These are phyloP conservation scores for Russula emetica DNA, from an alignment of 768 basidiomycete genomes.

Conservation along the genomic window DNA sequence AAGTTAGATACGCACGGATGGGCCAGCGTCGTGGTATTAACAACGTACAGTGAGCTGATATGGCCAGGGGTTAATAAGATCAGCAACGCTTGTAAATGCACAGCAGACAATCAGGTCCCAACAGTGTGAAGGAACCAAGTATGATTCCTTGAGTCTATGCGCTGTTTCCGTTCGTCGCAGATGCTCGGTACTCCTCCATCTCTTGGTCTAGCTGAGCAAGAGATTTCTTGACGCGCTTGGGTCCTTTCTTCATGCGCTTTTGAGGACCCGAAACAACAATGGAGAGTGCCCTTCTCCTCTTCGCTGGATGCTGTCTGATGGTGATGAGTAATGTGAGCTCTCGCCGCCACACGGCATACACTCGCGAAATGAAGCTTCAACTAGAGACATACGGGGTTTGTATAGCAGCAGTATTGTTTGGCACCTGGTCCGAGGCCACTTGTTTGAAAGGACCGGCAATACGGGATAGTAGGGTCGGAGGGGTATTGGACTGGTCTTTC, in stretches of 20 bases:
- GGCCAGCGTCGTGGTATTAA: constrained; percentile 1
- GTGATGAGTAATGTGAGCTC: neutral
- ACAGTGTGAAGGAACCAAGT: constrained; percentile 1
- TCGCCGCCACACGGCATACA: constrained; percentile 1
- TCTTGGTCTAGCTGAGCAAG: constrained; percentile 66
- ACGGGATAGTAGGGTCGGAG: constrained; percentile 41
- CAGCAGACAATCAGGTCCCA: neutral
- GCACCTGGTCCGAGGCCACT: neutral
- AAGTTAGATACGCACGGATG: constrained; percentile 1
- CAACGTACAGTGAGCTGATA: neutral
- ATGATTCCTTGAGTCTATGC: neutral
- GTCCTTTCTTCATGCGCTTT: constrained; percentile 62
- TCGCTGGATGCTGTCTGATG: constrained; percentile 16
- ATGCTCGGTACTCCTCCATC: constrained; percentile 73
- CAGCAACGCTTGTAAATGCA: constrained; percentile 10
- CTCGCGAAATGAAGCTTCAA: neutral
- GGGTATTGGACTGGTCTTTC: constrained; percentile 29
- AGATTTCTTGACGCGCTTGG: constrained; percentile 69
- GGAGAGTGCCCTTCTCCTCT: constrained; percentile 11
- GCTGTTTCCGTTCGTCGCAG: constrained; percentile 4
- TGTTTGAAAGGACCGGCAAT: constrained; percentile 30
- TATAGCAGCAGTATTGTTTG: neutral
- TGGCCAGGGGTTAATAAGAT: constrained; percentile 1
- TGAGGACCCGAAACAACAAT: constrained; percentile 20
- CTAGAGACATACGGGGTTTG: constrained; percentile 9